Conservation (phyloP, 2,329 filamentous ascomycete genomes). For the Aspergillus oerlinghausenensis region DNA sequence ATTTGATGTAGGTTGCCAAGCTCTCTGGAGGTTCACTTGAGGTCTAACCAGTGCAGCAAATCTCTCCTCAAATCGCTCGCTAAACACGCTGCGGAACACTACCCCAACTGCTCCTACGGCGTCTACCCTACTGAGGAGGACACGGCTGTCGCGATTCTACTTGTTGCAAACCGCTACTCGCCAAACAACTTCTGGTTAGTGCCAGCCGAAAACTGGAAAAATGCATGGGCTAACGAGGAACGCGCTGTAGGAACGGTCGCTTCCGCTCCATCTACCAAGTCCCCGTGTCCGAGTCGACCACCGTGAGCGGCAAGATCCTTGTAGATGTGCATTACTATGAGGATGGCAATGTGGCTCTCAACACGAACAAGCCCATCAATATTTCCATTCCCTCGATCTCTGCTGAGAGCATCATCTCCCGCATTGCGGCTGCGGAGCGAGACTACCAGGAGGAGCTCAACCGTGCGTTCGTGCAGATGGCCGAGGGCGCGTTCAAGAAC, state of each 20-base stretch:
- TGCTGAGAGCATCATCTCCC: conserved; percentile 67
- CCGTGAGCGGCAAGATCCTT: conserved; percentile 74
- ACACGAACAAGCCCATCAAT: conserved; percentile 75
- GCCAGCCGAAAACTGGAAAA: no score
- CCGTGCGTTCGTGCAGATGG: conserved; percentile 78
- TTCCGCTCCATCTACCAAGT: conserved; percentile 88
- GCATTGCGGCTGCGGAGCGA: conserved; percentile 76
- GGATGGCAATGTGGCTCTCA: conserved; percentile 91
- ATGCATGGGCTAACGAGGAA: neutral
- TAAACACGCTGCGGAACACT: conserved; percentile 81
- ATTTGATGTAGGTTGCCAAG: conserved; percentile 64
- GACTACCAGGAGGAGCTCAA: conserved; percentile 97
- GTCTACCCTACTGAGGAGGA: conserved; percentile 77
- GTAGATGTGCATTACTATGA: conserved; percentile 99
- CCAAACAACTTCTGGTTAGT: conserved; percentile 92
- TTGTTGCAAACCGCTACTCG: conserved; percentile 95
- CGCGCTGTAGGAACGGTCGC: conserved; percentile 71
- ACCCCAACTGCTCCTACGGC: conserved; percentile 72
- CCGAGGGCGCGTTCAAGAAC: conserved; percentile 92
- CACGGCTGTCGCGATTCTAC: conserved; percentile 69
- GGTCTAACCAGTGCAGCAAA: conserved; percentile 54
- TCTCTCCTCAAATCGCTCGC: conserved; percentile 74
- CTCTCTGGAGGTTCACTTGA: neutral
- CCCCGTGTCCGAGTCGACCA: conserved; percentile 54
- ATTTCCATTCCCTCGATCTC: conserved; percentile 58